Evolutionary conservation across 768 basidiomycete genomes (phyloP), one percentile per base, ranked within the genome.

Genomic region (Boletus vermiculosoides): DNA sequence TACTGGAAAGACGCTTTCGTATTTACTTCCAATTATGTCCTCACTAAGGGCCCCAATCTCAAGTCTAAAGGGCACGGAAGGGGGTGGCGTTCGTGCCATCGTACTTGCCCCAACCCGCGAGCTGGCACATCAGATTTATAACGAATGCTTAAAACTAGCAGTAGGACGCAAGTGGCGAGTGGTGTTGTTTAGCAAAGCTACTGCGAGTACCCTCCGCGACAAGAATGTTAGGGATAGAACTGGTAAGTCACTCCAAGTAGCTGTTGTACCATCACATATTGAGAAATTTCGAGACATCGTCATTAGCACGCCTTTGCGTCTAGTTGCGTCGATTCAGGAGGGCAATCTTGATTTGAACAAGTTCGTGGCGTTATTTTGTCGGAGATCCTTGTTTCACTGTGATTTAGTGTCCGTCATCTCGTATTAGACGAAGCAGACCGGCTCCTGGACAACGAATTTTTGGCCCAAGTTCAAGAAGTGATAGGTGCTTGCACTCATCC

Each of bases 1-100:
- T 49, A 95, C 92, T 11, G 97, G 97, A 57, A 99, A 99, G 77
- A 99, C 97, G 0, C 78, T 98, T 7, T 84, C 94, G 0, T 99
- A 98, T 72, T 78, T 97, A 15, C 74, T 97, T 16, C 95, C 97
- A 0, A 78, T 93, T 23, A 81, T 98, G 56, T 76, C 84, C 12
- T 71, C 76, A 18, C 73, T 93, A 7, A 74, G 73, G 15, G 71
- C 78, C 4, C 91, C 91, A 7, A 69, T 78, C 10, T 74, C 84
- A 31, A 80, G 77, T 54, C 67, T 76, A 37, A 78, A 80, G 52
- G 59, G 61, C 28, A 73, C 79, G 18, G 60, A 69, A 33, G 83
- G 83, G 18, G 71, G 66, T 31, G 94, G 90, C 54, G 85, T 85
- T 18, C 81, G 92, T 54, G 91, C 90, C 2, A 57, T 99, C 22